These are phyloP conservation scores for Backusella parvicylindrica DNA, from an alignment of 192 early-diverging fungal genomes.

Conservation along the genomic window DNA sequence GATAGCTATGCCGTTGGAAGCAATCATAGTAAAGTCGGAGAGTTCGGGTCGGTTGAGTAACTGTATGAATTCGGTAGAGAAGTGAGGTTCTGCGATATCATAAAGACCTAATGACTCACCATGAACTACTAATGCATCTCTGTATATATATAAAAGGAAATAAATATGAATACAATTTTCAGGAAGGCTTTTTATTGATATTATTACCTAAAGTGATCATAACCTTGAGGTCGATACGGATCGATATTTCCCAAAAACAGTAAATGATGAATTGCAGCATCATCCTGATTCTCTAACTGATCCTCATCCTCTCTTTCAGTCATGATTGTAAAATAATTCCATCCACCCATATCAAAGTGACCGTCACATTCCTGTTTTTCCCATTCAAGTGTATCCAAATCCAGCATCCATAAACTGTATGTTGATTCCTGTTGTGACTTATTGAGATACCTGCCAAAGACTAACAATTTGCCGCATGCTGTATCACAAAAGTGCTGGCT, in stretches of 20 bases:
- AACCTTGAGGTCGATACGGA: slow-evolving; percentile 47
- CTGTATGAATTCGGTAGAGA: slow-evolving; percentile 39
- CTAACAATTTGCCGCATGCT: slow-evolving; percentile 47
- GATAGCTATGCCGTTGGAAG: slow-evolving; percentile 39
- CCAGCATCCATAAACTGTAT: slow-evolving; percentile 57
- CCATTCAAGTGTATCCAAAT: slow-evolving; percentile 56
- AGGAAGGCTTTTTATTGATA: neutral
- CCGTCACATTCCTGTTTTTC: slow-evolving; percentile 45
- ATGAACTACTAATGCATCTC: slow-evolving; percentile 51
- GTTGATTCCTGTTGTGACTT: slow-evolving; percentile 24
- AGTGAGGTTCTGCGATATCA: slow-evolving; percentile 40
- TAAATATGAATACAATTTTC: neutral
- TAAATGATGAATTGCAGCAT: slow-evolving; percentile 32
- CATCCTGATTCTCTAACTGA: slow-evolving; percentile 19
- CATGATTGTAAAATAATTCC: slow-evolving; percentile 58
- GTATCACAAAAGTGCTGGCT: slow-evolving; percentile 62
- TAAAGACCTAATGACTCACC: slow-evolving; percentile 52
- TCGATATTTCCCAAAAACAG: slow-evolving; percentile 54
- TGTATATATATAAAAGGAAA: neutral
- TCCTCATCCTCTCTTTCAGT: slow-evolving; percentile 20
- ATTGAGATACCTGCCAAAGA: slow-evolving; percentile 49
- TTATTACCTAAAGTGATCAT: slow-evolving; percentile 49
- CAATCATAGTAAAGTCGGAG: slow-evolving; percentile 51
- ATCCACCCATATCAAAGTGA: slow-evolving; percentile 45
- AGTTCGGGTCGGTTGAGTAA: slow-evolving; percentile 51